Conservation (phyloP, 78 protist species). For the Dictyostelium brefeldianum region DNA sequence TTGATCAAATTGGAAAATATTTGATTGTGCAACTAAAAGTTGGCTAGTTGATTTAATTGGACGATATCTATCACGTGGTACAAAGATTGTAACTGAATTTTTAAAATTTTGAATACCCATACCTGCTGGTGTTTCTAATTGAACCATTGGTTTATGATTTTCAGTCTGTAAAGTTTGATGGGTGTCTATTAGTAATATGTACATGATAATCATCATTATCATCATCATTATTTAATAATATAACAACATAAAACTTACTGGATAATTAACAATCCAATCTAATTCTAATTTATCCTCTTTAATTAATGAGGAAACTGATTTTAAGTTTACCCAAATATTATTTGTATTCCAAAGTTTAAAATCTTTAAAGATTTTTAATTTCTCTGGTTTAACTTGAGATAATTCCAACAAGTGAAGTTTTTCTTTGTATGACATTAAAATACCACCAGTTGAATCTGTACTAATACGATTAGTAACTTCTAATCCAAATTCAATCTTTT, state of each 20-base stretch:
- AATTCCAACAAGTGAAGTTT: constrained; percentile 89
- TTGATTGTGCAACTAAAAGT: constrained; percentile 91
- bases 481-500: constrained; percentile 87
- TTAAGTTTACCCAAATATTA: constrained; percentile 95
- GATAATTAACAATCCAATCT: constrained; percentile 71
- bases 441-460: constrained; percentile 98
- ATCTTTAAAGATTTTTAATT: constrained; percentile 93
- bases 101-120: constrained; percentile 95
- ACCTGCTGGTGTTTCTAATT: constrained; percentile 98
- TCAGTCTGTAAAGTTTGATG: constrained; percentile 63
- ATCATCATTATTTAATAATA: neutral
- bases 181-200: no score
- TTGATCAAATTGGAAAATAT: constrained; percentile 88
- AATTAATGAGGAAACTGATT: constrained; percentile 21
- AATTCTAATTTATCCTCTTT: constrained; percentile 52
- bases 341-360: constrained; percentile 98
- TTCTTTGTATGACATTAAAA: constrained; percentile 89
- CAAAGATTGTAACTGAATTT: constrained; percentile 89
- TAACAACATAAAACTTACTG: neutral
- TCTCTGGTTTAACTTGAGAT: constrained; percentile 96
- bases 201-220: no score
- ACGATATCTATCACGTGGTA: constrained; percentile 97
- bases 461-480: constrained; percentile 96
- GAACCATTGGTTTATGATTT: constrained; percentile 90
- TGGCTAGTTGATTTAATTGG: constrained; percentile 97